Conservation (phyloP, 352 stramenopile species). For the Phytopythium delawarense region DNA sequence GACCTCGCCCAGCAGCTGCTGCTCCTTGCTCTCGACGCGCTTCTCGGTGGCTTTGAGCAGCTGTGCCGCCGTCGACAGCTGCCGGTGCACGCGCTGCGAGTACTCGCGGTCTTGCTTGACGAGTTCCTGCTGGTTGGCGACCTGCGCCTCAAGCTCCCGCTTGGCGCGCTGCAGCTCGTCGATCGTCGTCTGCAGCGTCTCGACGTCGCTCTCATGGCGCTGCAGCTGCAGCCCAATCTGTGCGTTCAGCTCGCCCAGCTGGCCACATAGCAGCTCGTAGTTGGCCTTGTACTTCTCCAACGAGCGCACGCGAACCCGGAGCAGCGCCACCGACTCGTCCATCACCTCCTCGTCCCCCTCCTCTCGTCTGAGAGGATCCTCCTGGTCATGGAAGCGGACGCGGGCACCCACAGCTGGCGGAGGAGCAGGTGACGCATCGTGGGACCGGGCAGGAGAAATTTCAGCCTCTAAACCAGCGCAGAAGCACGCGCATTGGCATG, state of each 20-base stretch:
- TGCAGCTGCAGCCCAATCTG: slow-evolving; percentile 68
- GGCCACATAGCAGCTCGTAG: slow-evolving; percentile 70
- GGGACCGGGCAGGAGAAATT: not conserved
- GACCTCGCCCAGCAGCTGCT: slow-evolving; percentile 18
- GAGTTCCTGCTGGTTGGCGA: slow-evolving; percentile 16
- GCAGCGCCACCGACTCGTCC: slow-evolving; percentile 8
- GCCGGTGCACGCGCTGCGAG: slow-evolving; percentile 45
- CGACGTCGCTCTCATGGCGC: slow-evolving; percentile 63
- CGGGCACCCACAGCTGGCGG: not conserved
- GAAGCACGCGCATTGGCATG: slow-evolving; percentile 2
- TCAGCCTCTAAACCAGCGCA: not conserved
- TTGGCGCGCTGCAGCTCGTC: slow-evolving; percentile 34
- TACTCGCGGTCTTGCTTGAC: slow-evolving; percentile 48
- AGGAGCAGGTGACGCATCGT: not conserved
- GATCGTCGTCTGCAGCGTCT: slow-evolving; percentile 37
- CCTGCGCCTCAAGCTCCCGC: slow-evolving; percentile 22
- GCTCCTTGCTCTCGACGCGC: slow-evolving; percentile 36
- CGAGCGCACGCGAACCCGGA: slow-evolving; percentile 45
- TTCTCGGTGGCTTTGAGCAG: slow-evolving; percentile 55
- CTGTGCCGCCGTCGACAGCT: slow-evolving; percentile 52
- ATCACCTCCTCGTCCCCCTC: slow-evolving; percentile 6
- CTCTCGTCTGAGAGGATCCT: not conserved
- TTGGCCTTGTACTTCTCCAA: slow-evolving; percentile 74
- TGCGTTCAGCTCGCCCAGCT: slow-evolving; percentile 61
- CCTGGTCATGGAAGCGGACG: slow-evolving; percentile 1